A percentile compares a stretch with the other conserved stretches of the same genome.
phyloP scores from a whole-genome alignment of 2,329 filamentous ascomycete genomes.

The Trichoderma polysporum region DNA sequence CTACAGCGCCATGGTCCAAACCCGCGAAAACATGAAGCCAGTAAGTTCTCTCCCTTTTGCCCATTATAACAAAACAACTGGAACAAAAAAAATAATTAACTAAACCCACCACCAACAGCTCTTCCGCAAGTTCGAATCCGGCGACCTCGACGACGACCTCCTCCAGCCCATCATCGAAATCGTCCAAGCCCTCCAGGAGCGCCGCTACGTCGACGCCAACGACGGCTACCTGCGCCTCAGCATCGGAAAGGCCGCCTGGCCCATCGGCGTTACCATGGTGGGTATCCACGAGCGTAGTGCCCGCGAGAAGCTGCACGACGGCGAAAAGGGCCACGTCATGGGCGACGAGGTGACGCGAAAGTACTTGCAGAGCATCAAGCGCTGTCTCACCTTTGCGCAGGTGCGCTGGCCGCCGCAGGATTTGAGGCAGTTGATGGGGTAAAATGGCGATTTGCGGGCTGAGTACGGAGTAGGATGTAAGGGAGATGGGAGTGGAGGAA shows the following conservation, averaged over 20 bases:
- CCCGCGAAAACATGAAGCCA: slow-evolving; percentile 82
- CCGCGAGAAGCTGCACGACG: slow-evolving; percentile 89
- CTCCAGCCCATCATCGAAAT: slow-evolving; percentile 87
- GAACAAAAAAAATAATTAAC: neutral
- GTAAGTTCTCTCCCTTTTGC: slow-evolving; percentile 35
- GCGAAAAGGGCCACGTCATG: slow-evolving; percentile 90
- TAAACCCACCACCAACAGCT: slow-evolving; percentile 48
- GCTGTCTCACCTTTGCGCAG: slow-evolving; percentile 94
- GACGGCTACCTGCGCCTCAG: slow-evolving; percentile 90
- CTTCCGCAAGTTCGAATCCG: slow-evolving; percentile 84
- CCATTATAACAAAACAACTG: neutral
- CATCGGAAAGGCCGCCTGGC: slow-evolving; percentile 97
- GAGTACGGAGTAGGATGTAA: neutral
- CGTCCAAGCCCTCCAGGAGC: slow-evolving; percentile 83
- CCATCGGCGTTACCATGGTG: slow-evolving; percentile 99
- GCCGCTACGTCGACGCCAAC: slow-evolving; percentile 93
- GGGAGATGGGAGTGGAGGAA: neutral
- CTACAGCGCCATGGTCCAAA: slow-evolving; percentile 80
- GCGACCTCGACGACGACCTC: slow-evolving; percentile 74
- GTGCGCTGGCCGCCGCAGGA: slow-evolving; percentile 94
- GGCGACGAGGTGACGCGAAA: slow-evolving; percentile 94
- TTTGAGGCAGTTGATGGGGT: slow-evolving; percentile 89
- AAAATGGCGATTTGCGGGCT: neutral
- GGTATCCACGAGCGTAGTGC: slow-evolving; percentile 97
- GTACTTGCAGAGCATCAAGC: slow-evolving; percentile 95